These are phyloP conservation scores for Lachnellula subtilissima DNA, from an alignment of 2,329 filamentous ascomycete species.

Conservation along the genomic window DNA sequence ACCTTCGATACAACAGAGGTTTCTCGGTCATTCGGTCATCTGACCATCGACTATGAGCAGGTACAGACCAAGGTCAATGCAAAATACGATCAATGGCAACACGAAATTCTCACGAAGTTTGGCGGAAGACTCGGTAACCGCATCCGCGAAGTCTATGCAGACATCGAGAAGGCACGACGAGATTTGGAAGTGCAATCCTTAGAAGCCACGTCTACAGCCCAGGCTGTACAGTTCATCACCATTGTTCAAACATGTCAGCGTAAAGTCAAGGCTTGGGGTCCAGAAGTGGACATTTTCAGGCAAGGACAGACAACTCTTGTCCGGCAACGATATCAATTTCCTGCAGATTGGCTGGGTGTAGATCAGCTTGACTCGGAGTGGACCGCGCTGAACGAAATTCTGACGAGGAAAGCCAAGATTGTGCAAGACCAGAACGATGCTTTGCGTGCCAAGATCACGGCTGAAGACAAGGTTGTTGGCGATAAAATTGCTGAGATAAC, in stretches of 20 bases:
- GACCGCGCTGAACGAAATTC: constrained; percentile 86
- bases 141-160: constrained; percentile 87
- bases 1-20: constrained; percentile 98
- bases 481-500: constrained; percentile 85
- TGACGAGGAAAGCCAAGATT: constrained; percentile 88
- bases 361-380: constrained; percentile 96
- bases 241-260: constrained; percentile 94
- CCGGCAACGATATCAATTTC: constrained; percentile 90
- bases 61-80: constrained; percentile 98
- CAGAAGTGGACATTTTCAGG: constrained; percentile 91
- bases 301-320: constrained; percentile 91
- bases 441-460: constrained; percentile 86
- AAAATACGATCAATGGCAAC: constrained; percentile 99
- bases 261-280: constrained; percentile 89
- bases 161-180: constrained; percentile 83
- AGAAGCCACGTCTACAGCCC: constrained; percentile 90
- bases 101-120: constrained; percentile 93
- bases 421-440: constrained; percentile 96
- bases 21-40: constrained; percentile 85
- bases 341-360: constrained; percentile 88
- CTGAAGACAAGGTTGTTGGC: constrained; percentile 86
- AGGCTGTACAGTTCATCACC: constrained; percentile 97
- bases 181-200: constrained; percentile 89
- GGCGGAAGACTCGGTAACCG: constrained; percentile 80
- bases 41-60: constrained; percentile 96